Conservation (phyloP, 1,284 basidiomycete species). For the Ustilago sp. region DNA sequence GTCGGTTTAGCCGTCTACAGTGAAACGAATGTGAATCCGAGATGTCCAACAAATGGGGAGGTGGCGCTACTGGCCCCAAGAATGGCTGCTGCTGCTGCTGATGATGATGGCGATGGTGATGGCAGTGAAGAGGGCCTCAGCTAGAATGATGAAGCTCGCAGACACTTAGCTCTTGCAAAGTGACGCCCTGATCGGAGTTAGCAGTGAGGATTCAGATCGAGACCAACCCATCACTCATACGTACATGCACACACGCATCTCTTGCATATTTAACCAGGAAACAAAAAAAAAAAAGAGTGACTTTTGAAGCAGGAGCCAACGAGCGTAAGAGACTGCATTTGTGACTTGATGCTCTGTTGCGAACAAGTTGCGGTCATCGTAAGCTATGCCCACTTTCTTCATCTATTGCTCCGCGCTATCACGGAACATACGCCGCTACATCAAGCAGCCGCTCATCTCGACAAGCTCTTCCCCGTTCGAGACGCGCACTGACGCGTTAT, state of each 20-base stretch:
- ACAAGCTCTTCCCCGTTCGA: neutral
- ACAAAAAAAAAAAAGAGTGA: neutral
- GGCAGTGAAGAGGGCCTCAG: neutral
- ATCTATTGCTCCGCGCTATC: neutral
- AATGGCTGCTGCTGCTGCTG: neutral
- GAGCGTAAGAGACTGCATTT: neutral
- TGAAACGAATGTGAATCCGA: neutral
- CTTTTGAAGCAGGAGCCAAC: neutral
- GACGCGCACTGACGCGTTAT: neutral
- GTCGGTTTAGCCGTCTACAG: neutral
- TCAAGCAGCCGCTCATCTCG: too few relatives aligned
- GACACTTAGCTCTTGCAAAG: neutral
- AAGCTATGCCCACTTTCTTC: neutral
- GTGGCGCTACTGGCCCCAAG: neutral
- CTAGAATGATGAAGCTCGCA: neutral
- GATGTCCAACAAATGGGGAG: neutral
- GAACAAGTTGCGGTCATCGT: neutral
- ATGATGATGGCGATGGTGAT: neutral
- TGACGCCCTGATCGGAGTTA: conserved; percentile 27
- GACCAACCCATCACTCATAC: conserved; percentile 26
- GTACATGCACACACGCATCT: conserved; percentile 12
- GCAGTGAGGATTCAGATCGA: conserved; percentile 10
- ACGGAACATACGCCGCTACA: too few relatives aligned
- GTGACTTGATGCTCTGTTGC: neutral
- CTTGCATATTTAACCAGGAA: neutral